phyloP scores from a whole-genome alignment of 495 filamentous ascomycete genomes.

The Aspergillus conjunctus region DNA sequence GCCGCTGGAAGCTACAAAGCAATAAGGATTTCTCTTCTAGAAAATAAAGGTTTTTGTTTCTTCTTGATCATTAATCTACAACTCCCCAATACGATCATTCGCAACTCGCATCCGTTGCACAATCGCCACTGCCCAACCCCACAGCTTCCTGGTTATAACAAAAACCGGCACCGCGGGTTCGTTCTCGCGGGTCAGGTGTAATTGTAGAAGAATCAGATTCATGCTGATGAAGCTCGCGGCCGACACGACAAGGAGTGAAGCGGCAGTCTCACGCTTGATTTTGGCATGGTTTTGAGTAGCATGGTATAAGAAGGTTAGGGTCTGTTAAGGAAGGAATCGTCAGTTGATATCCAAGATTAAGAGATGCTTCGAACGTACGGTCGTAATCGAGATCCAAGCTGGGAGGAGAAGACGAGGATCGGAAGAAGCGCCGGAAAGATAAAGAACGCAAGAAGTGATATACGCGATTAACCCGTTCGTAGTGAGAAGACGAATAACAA shows the following conservation, averaged over 20 bases:
- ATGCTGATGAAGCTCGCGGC: constrained; percentile 76
- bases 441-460: constrained; percentile 77
- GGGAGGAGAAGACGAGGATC: constrained; percentile 79
- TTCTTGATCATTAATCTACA: constrained; percentile 16
- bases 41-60: neutral
- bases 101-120: constrained; percentile 46
- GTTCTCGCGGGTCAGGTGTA: constrained; percentile 66
- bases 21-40: too few species aligned
- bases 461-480: constrained; percentile 80
- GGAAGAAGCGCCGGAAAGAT: constrained; percentile 70
- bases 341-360: neutral
- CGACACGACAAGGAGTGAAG: constrained; percentile 75
- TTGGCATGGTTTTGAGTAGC: constrained; percentile 78
- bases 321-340: constrained; percentile 42
- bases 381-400: constrained; percentile 84
- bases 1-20: too few species aligned
- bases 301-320: constrained; percentile 77
- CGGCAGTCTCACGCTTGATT: constrained; percentile 78
- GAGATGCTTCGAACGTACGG: constrained; percentile 46
- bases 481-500: constrained; percentile 79
- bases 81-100: constrained; percentile 32
- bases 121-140: constrained; percentile 46
- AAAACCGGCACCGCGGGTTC: constrained; percentile 65
- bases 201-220: constrained; percentile 66
- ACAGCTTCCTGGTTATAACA: constrained; percentile 51